Evolutionary conservation across 495 filamentous ascomycete species (phyloP).

Genomic region (Tuber indicum): DNA sequence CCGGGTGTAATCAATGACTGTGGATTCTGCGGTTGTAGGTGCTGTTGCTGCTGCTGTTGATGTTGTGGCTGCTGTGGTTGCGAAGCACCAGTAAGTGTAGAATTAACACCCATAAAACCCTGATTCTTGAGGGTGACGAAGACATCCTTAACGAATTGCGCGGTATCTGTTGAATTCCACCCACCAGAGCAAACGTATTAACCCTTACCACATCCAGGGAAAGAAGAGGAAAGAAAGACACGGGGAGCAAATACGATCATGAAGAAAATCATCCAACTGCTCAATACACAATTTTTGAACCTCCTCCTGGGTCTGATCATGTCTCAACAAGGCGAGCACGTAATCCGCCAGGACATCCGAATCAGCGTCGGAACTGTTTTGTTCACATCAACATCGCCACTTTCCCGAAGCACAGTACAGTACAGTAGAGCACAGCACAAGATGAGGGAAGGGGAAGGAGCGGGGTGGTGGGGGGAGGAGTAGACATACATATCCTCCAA

Average conservation of each 20-base stretch:
- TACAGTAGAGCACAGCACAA: neutral
- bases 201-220: neutral
- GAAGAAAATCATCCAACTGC: constrained; percentile 80
- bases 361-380: constrained; percentile 81
- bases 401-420: neutral
- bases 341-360: constrained; percentile 94
- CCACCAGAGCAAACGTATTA: neutral
- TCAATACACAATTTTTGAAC: constrained; percentile 67
- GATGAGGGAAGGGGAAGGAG: neutral
- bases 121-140: constrained; percentile 65
- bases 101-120: constrained; percentile 54
- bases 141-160: constrained; percentile 74
- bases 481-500: constrained; percentile 77
- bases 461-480: neutral
- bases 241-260: constrained; percentile 57
- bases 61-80: constrained; percentile 13
- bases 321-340: constrained; percentile 78
- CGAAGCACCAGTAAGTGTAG: constrained; percentile 41
- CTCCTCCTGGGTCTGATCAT: constrained; percentile 67
- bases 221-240: neutral
- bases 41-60: constrained; percentile 15
- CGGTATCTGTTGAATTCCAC: constrained; percentile 52
- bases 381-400: neutral
- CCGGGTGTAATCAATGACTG: constrained; percentile 19
- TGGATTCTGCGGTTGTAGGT: constrained; percentile 40